A percentile compares a stretch with the other conserved stretches of the same genome.
These are phyloP conservation scores for California macrophylla DNA, from an alignment of 441 rosid genomes.

Conservation along the genomic window DNA sequence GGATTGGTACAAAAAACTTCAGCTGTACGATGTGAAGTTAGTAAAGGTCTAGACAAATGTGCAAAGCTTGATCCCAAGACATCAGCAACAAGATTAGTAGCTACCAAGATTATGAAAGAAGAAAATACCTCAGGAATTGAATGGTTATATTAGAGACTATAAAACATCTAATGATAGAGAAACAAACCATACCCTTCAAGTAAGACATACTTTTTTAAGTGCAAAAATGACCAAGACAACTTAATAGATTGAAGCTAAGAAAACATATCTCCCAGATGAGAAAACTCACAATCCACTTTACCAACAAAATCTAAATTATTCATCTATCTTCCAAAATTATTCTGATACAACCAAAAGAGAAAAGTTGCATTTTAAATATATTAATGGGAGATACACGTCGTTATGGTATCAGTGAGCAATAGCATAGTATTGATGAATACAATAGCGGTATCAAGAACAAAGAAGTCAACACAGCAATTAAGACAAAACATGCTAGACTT, in stretches of 20 bases:
- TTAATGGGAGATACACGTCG: no score
- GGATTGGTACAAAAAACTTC: background rate
- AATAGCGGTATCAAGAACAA: no score
- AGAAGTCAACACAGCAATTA: no score
- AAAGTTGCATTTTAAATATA: no score
- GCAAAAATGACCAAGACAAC: no score
- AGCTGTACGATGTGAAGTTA: background rate
- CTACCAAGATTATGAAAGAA: background rate
- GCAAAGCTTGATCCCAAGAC: constrained; percentile 2
- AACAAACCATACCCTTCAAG: background rate
- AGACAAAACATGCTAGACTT: no score
- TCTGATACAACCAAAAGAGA: no score
- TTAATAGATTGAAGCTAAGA: background rate
- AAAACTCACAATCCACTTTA: background rate
- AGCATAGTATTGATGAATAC: no score
- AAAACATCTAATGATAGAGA: background rate
- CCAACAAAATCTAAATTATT: no score
- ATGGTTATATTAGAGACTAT: background rate
- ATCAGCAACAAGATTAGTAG: background rate
- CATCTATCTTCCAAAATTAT: no score
- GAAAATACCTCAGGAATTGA: background rate
- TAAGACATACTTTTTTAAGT: no score
- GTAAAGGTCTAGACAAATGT: background rate
- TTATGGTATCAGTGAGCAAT: no score
- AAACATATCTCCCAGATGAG: background rate